These are phyloP conservation scores for Dendrobium nobile DNA, from an alignment of 106 monocot species.

Conservation along the genomic window DNA sequence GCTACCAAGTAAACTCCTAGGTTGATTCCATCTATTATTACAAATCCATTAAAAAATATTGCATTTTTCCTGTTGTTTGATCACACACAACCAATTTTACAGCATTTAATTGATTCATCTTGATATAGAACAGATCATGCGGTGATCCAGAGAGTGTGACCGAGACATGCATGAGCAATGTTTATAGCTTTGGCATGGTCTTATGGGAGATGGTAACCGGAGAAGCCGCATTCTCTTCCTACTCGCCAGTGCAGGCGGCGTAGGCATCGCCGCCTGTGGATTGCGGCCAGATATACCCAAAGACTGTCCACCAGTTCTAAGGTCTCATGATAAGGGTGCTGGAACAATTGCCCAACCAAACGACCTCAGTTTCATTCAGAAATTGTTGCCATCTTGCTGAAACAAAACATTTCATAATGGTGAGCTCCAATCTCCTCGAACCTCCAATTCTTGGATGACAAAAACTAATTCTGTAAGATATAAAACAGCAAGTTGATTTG, in stretches of 20 bases:
- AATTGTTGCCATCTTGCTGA: constrained; percentile 52
- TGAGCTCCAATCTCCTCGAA: no score
- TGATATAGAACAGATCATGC: constrained; percentile 55
- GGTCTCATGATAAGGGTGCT: constrained; percentile 75
- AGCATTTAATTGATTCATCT: not conserved
- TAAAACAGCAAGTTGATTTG: no score
- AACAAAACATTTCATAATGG: constrained; percentile 21
- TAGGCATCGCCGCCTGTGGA: constrained; percentile 86
- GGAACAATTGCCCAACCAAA: constrained; percentile 65
- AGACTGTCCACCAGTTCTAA: constrained; percentile 72
- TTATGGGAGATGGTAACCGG: constrained; percentile 96
- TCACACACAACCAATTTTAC: no score
- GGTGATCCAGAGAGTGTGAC: constrained; percentile 92
- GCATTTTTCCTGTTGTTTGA: no score
- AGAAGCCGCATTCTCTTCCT: constrained; percentile 82
- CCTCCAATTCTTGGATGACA: no score
- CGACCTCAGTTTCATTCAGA: constrained; percentile 78
- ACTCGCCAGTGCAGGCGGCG: constrained; percentile 97
- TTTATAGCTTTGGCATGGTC: constrained; percentile 96
- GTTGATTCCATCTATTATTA: not conserved
- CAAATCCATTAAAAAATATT: no score
- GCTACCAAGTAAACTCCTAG: not conserved
- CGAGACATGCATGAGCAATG: constrained; percentile 98
- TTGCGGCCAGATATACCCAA: constrained; percentile 86
- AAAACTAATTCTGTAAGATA: no score